Base-by-base conservation (phyloP, 106 monocot species). In the Acorus calamus region DNA sequence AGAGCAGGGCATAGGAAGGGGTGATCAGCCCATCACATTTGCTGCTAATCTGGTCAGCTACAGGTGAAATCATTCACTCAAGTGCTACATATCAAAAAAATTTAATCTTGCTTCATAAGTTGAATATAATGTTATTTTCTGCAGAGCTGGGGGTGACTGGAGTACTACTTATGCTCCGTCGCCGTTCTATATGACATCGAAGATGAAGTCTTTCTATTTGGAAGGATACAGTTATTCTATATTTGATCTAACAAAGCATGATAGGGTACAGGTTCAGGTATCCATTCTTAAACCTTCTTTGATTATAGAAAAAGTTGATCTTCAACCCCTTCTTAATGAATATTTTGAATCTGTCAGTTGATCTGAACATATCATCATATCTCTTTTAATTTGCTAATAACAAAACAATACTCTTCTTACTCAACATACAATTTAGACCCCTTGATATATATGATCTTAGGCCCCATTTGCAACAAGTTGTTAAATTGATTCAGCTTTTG, bases 1-100 rank as follows among this genome's bases (percentile, higher is more conserved):
- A 70, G 92, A 92, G 55, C 92, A 92, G 62, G 92, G 92, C 5
- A 92, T 92, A 63, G 92, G 87, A n/a, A 86, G 92, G 53, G 92
- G 92, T n/a, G 92, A 92, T 65, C 92, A 92, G 28, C 92, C 92
- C 42, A 87, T 92, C 57, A 84, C 84, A 2, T 87, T 83, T 59
- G 87, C 87, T 12, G 84, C 92, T 46, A 92, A 92, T 67, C 66
- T 87, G 14, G 62, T 92, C 55, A 92, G 92, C 53, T 84, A 92
- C 72, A 92, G 92, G 92, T 92, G 71, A 7, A 4, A 46, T 43
- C 8, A n/a, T 63, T 42, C n/a, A 12, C 42, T 59, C 28, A 28
- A 0, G 28, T 28, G 28, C 1, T 28, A 28, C 28, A 28, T 28
- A 28, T 28, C 28, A 28, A 28, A 28, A 28, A 28, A 28, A 28